Conservation (phyloP, 1,284 basidiomycete genomes). For the Ustilago trichophora region DNA sequence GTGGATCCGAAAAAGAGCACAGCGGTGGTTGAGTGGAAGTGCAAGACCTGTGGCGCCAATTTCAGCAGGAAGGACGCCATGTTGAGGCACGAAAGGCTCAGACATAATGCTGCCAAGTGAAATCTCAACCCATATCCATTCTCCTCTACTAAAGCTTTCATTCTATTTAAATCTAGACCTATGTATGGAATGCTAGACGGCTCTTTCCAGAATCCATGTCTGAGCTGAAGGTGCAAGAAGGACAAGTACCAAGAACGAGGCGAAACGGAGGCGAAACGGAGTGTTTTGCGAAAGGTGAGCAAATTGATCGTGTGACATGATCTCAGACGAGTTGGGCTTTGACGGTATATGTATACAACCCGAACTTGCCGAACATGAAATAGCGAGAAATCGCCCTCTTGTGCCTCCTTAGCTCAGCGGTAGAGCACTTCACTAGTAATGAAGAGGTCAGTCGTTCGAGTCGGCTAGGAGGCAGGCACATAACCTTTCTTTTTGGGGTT, state of each 20-base stretch:
- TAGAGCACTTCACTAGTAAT: constrained; percentile 47
- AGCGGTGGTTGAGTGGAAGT: constrained; percentile 63
- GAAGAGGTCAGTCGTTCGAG: constrained; percentile 52
- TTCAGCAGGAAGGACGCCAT: constrained; percentile 62
- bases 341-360: too few species aligned
- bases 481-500: not conserved
- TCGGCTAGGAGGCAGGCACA: constrained; percentile 46
- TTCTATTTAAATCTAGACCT: too few species aligned
- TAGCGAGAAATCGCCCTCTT: not conserved
- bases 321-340: too few species aligned
- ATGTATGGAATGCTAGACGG: too few species aligned
- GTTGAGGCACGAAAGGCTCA: constrained; percentile 57
- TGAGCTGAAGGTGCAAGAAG: too few species aligned
- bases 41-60: constrained; percentile 54
- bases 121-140: too few species aligned
- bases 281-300: too few species aligned
- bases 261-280: too few species aligned
- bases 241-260: too few species aligned
- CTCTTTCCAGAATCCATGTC: too few species aligned
- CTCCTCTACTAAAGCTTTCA: too few species aligned
- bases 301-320: too few species aligned
- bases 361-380: not conserved
- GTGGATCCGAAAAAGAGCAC: constrained; percentile 63
- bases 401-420: constrained; percentile 10
- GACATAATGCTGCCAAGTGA: constrained; percentile 47